phyloP scores from a whole-genome alignment of 2,329 filamentous ascomycete genomes.

The Penicillium nordicum region DNA sequence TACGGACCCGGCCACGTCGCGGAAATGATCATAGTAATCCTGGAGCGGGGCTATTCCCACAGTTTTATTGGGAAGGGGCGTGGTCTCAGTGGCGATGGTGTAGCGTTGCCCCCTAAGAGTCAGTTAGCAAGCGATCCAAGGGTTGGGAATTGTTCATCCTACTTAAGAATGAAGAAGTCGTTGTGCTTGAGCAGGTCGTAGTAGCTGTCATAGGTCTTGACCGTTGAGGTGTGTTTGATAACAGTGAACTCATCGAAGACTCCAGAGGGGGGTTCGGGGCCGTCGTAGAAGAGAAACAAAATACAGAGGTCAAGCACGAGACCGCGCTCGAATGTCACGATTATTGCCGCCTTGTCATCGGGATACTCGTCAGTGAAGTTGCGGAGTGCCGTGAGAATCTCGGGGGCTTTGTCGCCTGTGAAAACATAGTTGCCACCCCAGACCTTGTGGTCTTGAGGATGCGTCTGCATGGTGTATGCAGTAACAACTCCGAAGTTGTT shows the following conservation, averaged over 20 bases:
- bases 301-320: slow-evolving; percentile 54
- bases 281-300: slow-evolving; percentile 63
- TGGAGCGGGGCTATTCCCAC: slow-evolving; percentile 31
- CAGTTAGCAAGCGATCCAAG: neutral
- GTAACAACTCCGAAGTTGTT: slow-evolving; percentile 48
- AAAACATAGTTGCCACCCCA: slow-evolving; percentile 51
- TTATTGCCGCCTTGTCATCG: slow-evolving; percentile 60
- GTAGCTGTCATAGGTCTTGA: slow-evolving; percentile 48
- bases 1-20: slow-evolving; percentile 28
- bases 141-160: neutral
- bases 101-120: slow-evolving; percentile 37
- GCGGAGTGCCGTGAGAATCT: slow-evolving; percentile 32
- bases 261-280: slow-evolving; percentile 49
- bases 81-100: slow-evolving; percentile 40
- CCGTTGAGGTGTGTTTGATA: slow-evolving; percentile 46
- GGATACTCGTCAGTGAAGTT: slow-evolving; percentile 48
- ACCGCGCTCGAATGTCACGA: slow-evolving; percentile 52
- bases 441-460: slow-evolving; percentile 34
- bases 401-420: slow-evolving; percentile 34
- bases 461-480: slow-evolving; percentile 33
- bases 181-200: slow-evolving; percentile 46
- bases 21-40: slow-evolving; percentile 34
- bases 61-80: slow-evolving; percentile 33
- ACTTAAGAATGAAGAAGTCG: slow-evolving; percentile 38
- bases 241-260: slow-evolving; percentile 58